Evolutionary conservation across 768 basidiomycete genomes (phyloP), one percentile per base, ranked within the genome.

Genomic region (Lanmaoa pseudosensibilis): DNA sequence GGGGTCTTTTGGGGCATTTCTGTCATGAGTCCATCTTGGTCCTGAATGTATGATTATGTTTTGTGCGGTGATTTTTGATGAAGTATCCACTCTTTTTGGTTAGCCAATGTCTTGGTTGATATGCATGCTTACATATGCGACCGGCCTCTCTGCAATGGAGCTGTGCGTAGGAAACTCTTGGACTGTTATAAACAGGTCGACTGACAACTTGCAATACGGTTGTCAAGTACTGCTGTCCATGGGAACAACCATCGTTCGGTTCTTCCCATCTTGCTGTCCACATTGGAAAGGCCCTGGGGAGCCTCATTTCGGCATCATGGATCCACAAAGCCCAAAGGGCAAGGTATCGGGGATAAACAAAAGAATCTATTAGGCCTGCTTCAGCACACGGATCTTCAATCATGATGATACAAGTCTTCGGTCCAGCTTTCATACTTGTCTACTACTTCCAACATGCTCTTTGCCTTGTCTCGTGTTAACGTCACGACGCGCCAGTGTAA

Each of bases 371-470:
- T 13, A 2, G 2, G 6, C 40, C n/a, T 41, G n/a, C 45, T 12
- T 27, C 21, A 45, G 9, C 1, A 15, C 2, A 25, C 25, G 16
- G 16, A 10, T 4, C 32, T 13, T n/a, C 46, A 48, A 5, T 45
- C 21, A 12, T 39, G 39, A 25, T 43, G 52, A 33, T 61, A 53
- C 3, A 55, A 36, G 44, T 53, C 61, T 9, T 52, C 18, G 2
- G 37, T 45, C 58, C 54, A 59, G 13, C 55, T 45, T 27, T 50
- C 52, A 8, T 57, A 52, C 36, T 33, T 39, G 15, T 54, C 50
- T 8, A 25, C 53, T 34, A 48, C 40, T 7, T 50, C 47, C 40
- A 41, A 18, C 40, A 58, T 27, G 5, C 11, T 13, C 50, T n/a
- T 56, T 15, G 21, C 54, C 46, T 59, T 59, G 18, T 41, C 38